Conservation (phyloP, 805 yeast genomes). For the Torulaspora indica region DNA sequence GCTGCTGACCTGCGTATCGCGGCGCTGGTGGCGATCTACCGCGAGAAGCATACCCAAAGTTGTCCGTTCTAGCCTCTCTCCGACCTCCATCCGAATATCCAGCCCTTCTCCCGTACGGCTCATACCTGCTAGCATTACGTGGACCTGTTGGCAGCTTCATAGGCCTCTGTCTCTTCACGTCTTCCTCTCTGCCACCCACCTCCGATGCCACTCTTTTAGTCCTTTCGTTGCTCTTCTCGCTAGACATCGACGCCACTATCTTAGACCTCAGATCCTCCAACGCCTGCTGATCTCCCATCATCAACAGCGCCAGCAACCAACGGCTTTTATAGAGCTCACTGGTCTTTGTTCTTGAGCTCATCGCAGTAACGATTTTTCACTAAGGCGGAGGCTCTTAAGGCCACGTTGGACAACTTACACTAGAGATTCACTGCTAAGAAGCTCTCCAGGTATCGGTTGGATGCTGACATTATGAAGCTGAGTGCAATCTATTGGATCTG, state of each 20-base stretch:
- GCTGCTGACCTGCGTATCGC: conserved; percentile 1
- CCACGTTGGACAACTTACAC: conserved; percentile 3
- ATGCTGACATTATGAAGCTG: conserved; percentile 9
- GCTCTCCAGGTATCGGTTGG: neutral
- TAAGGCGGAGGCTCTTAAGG: neutral
- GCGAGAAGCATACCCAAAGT: neutral
- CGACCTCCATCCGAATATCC: neutral
- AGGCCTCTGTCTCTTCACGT: conserved; percentile 15
- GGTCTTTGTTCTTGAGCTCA: neutral
- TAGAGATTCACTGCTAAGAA: neutral
- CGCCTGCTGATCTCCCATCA: conserved; percentile 12
- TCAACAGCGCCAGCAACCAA: neutral
- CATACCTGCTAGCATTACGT: conserved; percentile 15
- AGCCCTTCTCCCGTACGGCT: neutral
- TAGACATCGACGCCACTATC: conserved; percentile 28
- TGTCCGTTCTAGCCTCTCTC: conserved; percentile 1
- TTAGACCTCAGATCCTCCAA: conserved; percentile 28
- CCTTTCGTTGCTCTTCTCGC: conserved; percentile 1
- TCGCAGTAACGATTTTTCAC: neutral
- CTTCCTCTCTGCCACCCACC: neutral
- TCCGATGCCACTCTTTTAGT: conserved; percentile 9
- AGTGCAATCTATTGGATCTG: conserved; percentile 9
- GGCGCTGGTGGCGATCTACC: conserved; percentile 2
- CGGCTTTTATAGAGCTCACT: neutral
- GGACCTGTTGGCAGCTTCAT: conserved; percentile 12